Evolutionary conservation across 306 rosid genomes (phyloP), one percentile per base, ranked within the genome.

Genomic region (Prunus mume): DNA sequence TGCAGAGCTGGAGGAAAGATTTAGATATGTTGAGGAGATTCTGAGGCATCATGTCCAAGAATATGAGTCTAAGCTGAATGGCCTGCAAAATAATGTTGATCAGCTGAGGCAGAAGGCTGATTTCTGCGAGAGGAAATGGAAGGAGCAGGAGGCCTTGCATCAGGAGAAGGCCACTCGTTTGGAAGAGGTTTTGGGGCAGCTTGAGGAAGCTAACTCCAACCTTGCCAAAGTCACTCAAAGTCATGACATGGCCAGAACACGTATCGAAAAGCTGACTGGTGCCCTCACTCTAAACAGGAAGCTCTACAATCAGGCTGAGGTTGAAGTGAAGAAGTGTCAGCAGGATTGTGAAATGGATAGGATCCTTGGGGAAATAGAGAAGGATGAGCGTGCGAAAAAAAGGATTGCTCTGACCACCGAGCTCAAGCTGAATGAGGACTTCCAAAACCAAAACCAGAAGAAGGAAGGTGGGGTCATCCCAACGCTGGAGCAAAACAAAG

Each of bases 1-100:
- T n/a, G 47, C 34, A 55, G 75, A 34, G 65, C 20, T 32, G 65
- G 75, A 71, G 65, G 50, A n/a, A 32, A 70, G 74, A 70, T 32
- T 11, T 6, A 32, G 51, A 19, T n/a, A 22, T 10, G 11, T 49
- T 17, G 61, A 49, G 49, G 58, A 69, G 65, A 32, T 55, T n/a
- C 34, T 54, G 65, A 71, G 9, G 34, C 64, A 54, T n/a, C 32
- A 32, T 22, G 65, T 71, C n/a, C 12, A 32, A 9, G 32, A n/a
- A 5, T 19, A 70, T 0, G 22, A 34, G 13, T 71, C 64, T 20
- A 71, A 54, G 65, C 8, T 71, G 9, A 27, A 71, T 41, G 28
- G n/a, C 14, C 1, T 71, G 47, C 11, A 22, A 32, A 32, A 71
- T 69, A 30, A 32, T 58, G 28, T n/a, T 70, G 14, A 28, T 22